Base-by-base conservation (phyloP, 768 basidiomycete genomes). In the Gymnopilus dilepis region DNA sequence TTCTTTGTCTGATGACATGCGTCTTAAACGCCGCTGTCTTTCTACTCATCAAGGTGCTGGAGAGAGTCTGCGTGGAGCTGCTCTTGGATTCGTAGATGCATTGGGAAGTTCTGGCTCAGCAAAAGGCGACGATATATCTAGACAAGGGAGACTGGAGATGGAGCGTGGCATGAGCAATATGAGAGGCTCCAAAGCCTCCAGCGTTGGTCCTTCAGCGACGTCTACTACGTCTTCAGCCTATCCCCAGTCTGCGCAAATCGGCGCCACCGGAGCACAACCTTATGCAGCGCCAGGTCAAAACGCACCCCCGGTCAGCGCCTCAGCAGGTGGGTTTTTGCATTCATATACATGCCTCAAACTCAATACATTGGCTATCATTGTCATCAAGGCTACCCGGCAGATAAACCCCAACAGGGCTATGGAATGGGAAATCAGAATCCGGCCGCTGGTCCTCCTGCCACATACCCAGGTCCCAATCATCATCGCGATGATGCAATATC, bases 1-100 rank as follows among this genome's bases (percentile, higher is more conserved):
- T 22, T 38, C n/a, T 30, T 3, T 37, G 21, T 47, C 28, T 28
- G 28, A 22, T 24, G 33, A 31, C 21, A 22, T 56, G 12, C 24
- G 13, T 42, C 19, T 24, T 57, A 19, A 41, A 50, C 22, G 33
- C 4, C 22, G 9, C 55, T 34, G 24, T 19, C 7, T 41, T 30
- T 47, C 42, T 21, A 22, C 41, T 6, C 42, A 11, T 41, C 15
- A 60, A 80, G 83, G 83, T 3, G 28, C 78, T 1, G 80, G 81
- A 6, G 83, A 84, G 37, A 77, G 72, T 42, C 58, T 84, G 5
- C 77, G 82, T 24, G 84, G 84, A 6, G 75, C 80, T 0, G 60
- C 75, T 8, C 65, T 83, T 47, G 76, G 77, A 11, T 75, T 76
- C 3, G 61, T 82, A 9, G 82, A 84, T 56, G 70, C 72, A 1